phyloP scores from a whole-genome alignment of 1,139 yeast species.

The Saccharomycopsis phalli region DNA sequence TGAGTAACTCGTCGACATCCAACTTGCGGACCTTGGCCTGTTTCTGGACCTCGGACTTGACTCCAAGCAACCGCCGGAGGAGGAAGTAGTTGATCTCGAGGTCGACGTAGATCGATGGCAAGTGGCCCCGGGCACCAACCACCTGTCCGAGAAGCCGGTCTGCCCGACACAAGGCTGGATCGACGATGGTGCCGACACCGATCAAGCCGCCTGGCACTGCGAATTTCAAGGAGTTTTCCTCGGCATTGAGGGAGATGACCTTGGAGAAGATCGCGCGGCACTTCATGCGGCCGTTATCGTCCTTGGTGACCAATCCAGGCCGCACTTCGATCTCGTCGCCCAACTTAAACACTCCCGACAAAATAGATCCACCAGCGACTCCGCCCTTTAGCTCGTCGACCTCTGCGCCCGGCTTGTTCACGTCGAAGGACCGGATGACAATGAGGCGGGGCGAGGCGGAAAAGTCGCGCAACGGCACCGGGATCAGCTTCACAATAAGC shows the following conservation, averaged over 20 bases:
- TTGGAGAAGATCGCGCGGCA: constrained; percentile 94
- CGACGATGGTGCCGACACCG: constrained; percentile 99
- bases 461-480: constrained; percentile 94
- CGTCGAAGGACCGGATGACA: constrained; percentile 97
- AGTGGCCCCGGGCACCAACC: constrained; percentile 92
- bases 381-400: constrained; percentile 97
- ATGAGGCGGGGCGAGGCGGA: constrained; percentile 88
- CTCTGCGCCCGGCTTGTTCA: constrained; percentile 97
- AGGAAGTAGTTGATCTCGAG: constrained; percentile 95
- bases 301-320: constrained; percentile 97
- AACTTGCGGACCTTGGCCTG: constrained; percentile 95
- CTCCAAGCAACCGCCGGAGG: constrained; percentile 95
- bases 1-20: constrained; percentile 88
- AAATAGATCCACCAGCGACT: constrained; percentile 98
- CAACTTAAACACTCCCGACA: constrained; percentile 91
- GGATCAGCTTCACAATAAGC: constrained; percentile 89
- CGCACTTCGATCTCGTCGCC: constrained; percentile 98
- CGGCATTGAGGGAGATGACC: constrained; percentile 91
- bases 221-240: constrained; percentile 92
- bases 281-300: constrained; percentile 78
- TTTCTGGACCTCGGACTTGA: constrained; percentile 94
- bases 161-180: constrained; percentile 98
- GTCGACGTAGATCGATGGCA: constrained; percentile 94
- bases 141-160: constrained; percentile 99
- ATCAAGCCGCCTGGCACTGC: constrained; percentile 99